phyloP scores from a whole-genome alignment of 2,329 filamentous ascomycete species.

The Ambrosiella xylebori region DNA sequence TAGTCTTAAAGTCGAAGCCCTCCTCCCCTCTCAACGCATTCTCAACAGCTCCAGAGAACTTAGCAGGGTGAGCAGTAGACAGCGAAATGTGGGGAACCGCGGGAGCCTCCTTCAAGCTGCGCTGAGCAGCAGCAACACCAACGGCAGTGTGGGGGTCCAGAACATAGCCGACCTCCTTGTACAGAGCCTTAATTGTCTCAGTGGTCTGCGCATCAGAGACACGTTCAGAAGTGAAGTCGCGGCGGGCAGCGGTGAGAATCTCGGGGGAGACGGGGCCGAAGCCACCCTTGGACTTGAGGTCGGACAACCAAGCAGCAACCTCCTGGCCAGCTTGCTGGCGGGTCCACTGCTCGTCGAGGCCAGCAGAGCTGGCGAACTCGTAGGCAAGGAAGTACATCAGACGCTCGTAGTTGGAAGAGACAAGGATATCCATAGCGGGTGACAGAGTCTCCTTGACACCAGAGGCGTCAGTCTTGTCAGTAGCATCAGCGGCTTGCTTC shows the following conservation, averaged over 20 bases:
- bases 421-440: constrained; percentile 94
- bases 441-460: constrained; percentile 83
- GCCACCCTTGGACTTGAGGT: constrained; percentile 64
- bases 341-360: constrained; percentile 48
- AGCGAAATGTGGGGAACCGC: constrained; percentile 61
- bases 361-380: constrained; percentile 41
- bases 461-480: constrained; percentile 41
- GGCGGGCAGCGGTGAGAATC: constrained; percentile 52
- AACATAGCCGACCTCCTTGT: constrained; percentile 51
- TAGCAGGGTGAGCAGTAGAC: constrained; percentile 88
- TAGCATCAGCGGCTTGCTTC: constrained; percentile 48
- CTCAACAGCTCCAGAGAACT: constrained; percentile 77
- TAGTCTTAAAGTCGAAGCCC: constrained; percentile 57
- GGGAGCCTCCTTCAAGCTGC: constrained; percentile 41
- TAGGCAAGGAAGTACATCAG: constrained; percentile 86
- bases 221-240: constrained; percentile 66
- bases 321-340: constrained; percentile 56
- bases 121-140: constrained; percentile 57
- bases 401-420: constrained; percentile 92
- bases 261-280: constrained; percentile 62
- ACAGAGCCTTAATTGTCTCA: constrained; percentile 41
- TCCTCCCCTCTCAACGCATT: constrained; percentile 52
- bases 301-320: constrained; percentile 57
- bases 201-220: constrained; percentile 51
- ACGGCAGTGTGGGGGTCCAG: constrained; percentile 89